Percentiles rank a stretch among this genome's conserved stretches.
Conservation (phyloP, 2,329 filamentous ascomycete genomes). For the Cryphonectria parasitica region DNA sequence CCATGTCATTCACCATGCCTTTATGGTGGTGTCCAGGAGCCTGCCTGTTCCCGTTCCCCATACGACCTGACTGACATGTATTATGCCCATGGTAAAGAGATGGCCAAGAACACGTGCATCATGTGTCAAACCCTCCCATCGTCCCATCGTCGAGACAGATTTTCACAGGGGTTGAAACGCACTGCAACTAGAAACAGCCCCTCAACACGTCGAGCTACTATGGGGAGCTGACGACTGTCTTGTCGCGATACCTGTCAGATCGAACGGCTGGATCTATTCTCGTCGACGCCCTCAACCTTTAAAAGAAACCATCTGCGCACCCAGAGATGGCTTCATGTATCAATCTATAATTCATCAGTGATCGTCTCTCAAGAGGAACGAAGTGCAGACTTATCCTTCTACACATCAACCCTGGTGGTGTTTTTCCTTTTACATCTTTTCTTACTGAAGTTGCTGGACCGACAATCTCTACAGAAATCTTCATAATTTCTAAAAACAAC, state of each 20-base stretch:
- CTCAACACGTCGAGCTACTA: not conserved
- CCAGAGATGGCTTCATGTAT: not conserved
- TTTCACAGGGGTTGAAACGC: constrained; percentile 18
- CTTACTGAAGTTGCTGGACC: constrained; percentile 18
- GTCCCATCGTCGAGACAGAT: constrained; percentile 25
- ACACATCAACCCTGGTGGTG: constrained; percentile 5
- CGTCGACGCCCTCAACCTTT: not conserved
- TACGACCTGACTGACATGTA: not conserved
- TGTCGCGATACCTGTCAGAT: constrained; percentile 1
- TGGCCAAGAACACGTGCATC: not conserved
- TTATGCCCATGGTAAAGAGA: not conserved
- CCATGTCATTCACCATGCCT: not conserved
- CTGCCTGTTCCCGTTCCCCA: not conserved
- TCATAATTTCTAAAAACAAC: not conserved
- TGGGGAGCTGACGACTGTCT: constrained; percentile 16
- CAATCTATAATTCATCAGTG: not conserved
- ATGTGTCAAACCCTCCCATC: constrained; percentile 15
- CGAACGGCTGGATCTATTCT: not conserved
- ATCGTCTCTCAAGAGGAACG: not conserved
- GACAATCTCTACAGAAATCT: constrained; percentile 2
- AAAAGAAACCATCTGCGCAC: not conserved
- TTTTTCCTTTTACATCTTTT: not conserved
- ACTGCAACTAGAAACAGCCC: not conserved
- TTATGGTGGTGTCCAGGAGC: not conserved
- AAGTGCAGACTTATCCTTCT: not conserved